Base-by-base conservation (phyloP, 148 eudicot species). In the Amaranthus hypochondriacus region DNA sequence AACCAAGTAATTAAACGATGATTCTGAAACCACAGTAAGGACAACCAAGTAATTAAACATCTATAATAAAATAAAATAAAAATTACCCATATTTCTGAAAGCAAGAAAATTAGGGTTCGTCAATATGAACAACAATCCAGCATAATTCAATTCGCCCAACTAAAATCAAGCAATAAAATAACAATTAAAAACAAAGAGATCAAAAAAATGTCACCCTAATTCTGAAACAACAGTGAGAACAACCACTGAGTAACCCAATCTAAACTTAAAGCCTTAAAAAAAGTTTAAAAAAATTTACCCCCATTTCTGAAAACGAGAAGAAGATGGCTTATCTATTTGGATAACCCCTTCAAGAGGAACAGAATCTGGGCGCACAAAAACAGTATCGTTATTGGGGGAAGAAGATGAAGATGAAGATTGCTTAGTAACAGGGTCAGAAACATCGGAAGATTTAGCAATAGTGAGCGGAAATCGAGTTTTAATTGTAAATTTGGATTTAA, bases 271-370 rank as follows among this genome's bases (percentile, higher is more conserved):
- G 51, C 68, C 46, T 11, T 7, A 64, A 59, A 0, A 10, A 2
- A 42, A 48, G 4, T 2, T 14, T 54, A 14, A 0, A 64, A 61
- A 1, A 6, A 3, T 15, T 49, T 83, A 95, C 99, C 97, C 92
- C 99, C 96, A 95, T 79, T 89, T 95, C 75, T 81, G 65, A 68
- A 95, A 6, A 5, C 73, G 85, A 12, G 92, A 78, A 66, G 77
- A 82, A 64, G 74, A 61, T 28, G 96, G 87, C 63, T 88, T 92
- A 15, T 92, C 97, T 44, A 92, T 90, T 66, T 89, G 99, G 83
- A 95, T 92, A 8, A 90, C 99, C 6, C 99, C 99, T 83, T 95
- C 99, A 5, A 95, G 81, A 53, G 97, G 94, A 28, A 92, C 94
- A 28, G 73, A 73, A 15, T 91, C 91, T 71, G 83, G 86, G 2